Conservation (phyloP, 306 rosid genomes). For the Leucaena leucocephala region DNA sequence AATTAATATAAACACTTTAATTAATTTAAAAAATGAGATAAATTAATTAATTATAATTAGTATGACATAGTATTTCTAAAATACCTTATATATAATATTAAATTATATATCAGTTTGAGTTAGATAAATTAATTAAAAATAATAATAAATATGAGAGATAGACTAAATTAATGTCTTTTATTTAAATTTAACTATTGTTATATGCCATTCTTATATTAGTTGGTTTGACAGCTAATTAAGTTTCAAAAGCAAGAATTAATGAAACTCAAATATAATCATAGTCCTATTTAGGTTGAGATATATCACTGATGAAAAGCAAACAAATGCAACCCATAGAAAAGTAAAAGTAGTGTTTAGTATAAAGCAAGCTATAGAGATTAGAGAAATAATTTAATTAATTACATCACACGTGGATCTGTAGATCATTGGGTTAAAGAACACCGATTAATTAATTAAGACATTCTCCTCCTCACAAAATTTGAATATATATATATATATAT, state of each 20-base stretch:
- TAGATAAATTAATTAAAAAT: no score
- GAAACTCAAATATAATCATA: background rate
- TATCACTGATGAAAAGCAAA: background rate
- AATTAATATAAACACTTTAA: no score
- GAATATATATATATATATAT: background rate
- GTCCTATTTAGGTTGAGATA: background rate
- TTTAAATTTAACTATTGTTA: no score
- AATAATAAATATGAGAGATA: no score
- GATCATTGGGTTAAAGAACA: constrained; percentile 51
- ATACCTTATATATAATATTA: no score
- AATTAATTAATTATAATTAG: no score
- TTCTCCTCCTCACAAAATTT: background rate
- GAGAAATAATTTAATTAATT: constrained; percentile 17
- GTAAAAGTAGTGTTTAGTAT: background rate
- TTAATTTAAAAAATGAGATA: no score
- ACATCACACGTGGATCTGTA: constrained; percentile 54
- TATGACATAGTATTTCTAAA: no score
- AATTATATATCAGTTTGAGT: no score
- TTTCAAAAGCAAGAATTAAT: background rate
- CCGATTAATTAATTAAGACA: background rate
- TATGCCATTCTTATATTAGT: background rate
- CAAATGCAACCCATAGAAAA: background rate
- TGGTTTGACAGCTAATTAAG: background rate
- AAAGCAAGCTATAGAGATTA: background rate
- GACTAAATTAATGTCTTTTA: no score